These are phyloP conservation scores for Psilocybe sp. DNA, from an alignment of 768 basidiomycete species.

Conservation along the genomic window DNA sequence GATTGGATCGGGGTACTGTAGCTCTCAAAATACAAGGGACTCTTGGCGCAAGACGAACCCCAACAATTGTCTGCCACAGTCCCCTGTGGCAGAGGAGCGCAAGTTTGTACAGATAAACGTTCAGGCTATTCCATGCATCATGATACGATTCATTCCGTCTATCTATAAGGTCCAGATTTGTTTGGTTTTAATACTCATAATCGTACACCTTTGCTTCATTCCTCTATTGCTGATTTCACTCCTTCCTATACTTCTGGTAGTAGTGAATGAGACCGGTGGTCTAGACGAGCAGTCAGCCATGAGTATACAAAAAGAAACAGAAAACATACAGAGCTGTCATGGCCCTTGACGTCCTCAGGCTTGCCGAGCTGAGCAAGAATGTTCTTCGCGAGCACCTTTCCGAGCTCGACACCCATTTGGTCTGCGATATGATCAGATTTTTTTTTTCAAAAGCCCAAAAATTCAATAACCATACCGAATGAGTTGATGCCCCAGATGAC, in stretches of 20 bases:
- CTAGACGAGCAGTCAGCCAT: constrained; percentile 32
- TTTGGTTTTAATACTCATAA: too few species aligned
- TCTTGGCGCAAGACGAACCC: too few species aligned
- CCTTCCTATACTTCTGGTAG: constrained; percentile 87
- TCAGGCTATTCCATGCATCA: too few species aligned
- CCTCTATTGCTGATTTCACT: constrained; percentile 33
- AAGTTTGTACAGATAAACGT: too few species aligned
- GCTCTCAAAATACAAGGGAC: too few species aligned
- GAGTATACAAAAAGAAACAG: constrained; percentile 12
- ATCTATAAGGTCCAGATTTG: too few species aligned
- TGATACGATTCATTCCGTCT: too few species aligned
- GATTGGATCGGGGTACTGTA: too few species aligned
- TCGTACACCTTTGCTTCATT: background rate
- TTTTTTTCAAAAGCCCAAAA: background rate
- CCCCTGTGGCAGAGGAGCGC: too few species aligned
- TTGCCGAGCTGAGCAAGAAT: constrained; percentile 87
- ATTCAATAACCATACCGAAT: constrained; percentile 56
- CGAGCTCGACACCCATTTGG: constrained; percentile 99
- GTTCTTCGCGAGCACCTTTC: constrained; percentile 95
- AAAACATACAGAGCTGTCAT: constrained; percentile 74
- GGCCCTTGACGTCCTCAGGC: constrained; percentile 76
- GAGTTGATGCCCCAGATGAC: constrained; percentile 99
- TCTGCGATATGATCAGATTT: constrained; percentile 43
- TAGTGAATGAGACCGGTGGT: constrained; percentile 97
- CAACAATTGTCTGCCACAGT: too few species aligned